Evolutionary conservation across 331 rosid genomes (phyloP).

Genomic region (Rhamnella rubrinervis): DNA sequence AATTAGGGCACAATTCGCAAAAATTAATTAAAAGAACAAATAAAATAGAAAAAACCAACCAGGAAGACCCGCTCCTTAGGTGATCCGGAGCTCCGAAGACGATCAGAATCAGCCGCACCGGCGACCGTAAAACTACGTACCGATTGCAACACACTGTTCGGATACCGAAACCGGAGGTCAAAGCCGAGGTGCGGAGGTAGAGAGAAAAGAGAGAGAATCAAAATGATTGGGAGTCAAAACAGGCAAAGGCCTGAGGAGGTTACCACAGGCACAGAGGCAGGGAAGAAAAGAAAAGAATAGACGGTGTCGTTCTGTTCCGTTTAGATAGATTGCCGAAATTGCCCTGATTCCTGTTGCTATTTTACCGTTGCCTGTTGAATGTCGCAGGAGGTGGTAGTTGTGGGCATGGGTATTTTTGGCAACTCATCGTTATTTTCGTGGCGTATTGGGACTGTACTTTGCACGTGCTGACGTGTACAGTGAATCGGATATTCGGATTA

Average conservation of each 20-base stretch:
- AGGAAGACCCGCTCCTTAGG: neutral
- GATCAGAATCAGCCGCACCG: neutral
- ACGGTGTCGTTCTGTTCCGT: neutral
- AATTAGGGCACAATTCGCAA: neutral
- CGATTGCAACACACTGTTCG: neutral
- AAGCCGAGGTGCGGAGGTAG: neutral
- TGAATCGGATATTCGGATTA: neutral
- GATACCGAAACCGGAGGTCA: neutral
- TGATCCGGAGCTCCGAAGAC: neutral
- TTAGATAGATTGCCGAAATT: neutral
- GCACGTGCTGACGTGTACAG: neutral
- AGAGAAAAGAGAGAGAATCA: neutral
- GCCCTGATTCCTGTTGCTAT: neutral
- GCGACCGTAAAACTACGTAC: neutral
- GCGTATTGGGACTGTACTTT: neutral
- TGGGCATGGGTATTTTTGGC: slow-evolving; percentile 7
- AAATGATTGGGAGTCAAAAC: neutral
- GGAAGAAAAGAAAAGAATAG: accelerated
- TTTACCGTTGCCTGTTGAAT: neutral
- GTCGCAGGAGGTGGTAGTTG: neutral
- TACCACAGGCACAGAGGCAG: neutral
- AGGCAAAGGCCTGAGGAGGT: neutral
- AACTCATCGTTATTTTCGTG: neutral
- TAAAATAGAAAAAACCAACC: neutral
- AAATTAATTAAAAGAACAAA: neutral